These are phyloP conservation scores for Rhizophagus clarus DNA, from an alignment of 192 early-diverging fungal species.

Conservation along the genomic window DNA sequence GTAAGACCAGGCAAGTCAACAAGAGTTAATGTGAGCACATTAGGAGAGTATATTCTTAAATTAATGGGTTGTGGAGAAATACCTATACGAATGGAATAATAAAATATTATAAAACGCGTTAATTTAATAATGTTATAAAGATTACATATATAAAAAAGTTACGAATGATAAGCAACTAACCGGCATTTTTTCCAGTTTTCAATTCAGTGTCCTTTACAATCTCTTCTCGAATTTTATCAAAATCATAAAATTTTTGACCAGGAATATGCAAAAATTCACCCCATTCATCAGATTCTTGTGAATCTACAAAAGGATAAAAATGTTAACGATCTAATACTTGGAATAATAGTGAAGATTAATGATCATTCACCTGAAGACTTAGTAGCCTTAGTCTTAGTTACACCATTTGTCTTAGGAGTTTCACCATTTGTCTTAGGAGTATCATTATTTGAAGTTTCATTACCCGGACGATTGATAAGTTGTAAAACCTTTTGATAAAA, in stretches of 20 bases:
- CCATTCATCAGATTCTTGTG: slow-evolving; percentile 79
- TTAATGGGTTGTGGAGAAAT: slow-evolving; percentile 98
- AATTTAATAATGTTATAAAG: not conserved
- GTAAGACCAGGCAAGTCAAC: slow-evolving; percentile 99
- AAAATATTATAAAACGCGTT: slow-evolving; percentile 3
- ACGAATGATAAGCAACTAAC: slow-evolving; percentile 24
- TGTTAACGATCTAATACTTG: not conserved
- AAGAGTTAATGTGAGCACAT: slow-evolving; percentile 97
- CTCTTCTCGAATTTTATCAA: slow-evolving; percentile 96
- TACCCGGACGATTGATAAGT: slow-evolving; percentile 90
- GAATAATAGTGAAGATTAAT: not conserved
- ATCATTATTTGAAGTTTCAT: not conserved
- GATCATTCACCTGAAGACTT: slow-evolving; percentile 44
- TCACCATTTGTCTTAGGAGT: not conserved
- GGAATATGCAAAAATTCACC: slow-evolving; percentile 99
- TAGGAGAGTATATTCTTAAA: slow-evolving; percentile 95
- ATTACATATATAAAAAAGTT: too few relatives aligned
- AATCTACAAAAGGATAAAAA: not conserved
- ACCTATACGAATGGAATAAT: slow-evolving; percentile 43
- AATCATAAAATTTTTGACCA: slow-evolving; percentile 94
- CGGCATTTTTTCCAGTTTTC: slow-evolving; percentile 80
- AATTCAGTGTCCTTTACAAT: slow-evolving; percentile 83
- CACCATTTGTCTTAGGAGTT: not conserved
- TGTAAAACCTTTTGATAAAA: slow-evolving; percentile 68
- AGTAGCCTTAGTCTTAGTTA: slow-evolving; percentile 14